Evolutionary conservation across 2,329 filamentous ascomycete genomes (phyloP).

Genomic region (Colletotrichum caudatum): DNA sequence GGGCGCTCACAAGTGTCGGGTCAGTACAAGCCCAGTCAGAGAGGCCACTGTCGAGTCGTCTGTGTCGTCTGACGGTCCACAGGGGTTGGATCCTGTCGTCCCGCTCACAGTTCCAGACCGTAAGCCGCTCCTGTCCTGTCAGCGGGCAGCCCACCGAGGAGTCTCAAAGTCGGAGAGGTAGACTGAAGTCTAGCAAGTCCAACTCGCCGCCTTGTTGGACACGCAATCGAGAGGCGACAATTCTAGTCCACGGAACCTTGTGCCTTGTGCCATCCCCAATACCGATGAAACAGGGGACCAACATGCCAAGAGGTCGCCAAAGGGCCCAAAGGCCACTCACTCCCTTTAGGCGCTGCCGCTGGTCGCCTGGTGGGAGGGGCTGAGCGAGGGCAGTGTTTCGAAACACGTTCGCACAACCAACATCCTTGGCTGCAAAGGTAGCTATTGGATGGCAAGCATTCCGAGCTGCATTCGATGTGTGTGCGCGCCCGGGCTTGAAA

Average conservation of each 20-base stretch:
- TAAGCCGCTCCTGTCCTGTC: conserved; percentile 11
- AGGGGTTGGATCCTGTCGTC: conserved; percentile 37
- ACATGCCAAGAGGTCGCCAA: neutral
- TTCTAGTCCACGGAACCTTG: conserved; percentile 2
- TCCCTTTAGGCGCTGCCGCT: conserved; percentile 24
- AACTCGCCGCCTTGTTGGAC: neutral
- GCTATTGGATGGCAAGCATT: conserved; percentile 30
- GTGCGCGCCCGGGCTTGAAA: neutral
- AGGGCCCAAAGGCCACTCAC: conserved; percentile 3
- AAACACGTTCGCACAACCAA: conserved; percentile 32
- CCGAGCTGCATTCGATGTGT: conserved; percentile 6
- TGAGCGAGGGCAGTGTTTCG: conserved; percentile 36
- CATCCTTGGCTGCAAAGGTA: conserved; percentile 24
- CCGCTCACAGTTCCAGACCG: neutral
- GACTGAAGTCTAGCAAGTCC: neutral
- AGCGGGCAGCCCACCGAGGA: conserved; percentile 3
- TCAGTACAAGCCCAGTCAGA: conserved; percentile 10
- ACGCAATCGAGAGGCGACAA: neutral
- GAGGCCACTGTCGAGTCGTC: conserved; percentile 12
- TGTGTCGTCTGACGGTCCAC: conserved; percentile 12
- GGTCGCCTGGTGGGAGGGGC: conserved; percentile 28
- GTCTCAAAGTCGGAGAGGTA: neutral
- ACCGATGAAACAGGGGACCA: conserved; percentile 39
- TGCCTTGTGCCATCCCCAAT: conserved; percentile 17
- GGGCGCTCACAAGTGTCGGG: neutral